Percentiles rank a stretch among this genome's conserved stretches.
Conservation (phyloP, 2,329 filamentous ascomycete genomes). For the Colletotrichum agaves region DNA sequence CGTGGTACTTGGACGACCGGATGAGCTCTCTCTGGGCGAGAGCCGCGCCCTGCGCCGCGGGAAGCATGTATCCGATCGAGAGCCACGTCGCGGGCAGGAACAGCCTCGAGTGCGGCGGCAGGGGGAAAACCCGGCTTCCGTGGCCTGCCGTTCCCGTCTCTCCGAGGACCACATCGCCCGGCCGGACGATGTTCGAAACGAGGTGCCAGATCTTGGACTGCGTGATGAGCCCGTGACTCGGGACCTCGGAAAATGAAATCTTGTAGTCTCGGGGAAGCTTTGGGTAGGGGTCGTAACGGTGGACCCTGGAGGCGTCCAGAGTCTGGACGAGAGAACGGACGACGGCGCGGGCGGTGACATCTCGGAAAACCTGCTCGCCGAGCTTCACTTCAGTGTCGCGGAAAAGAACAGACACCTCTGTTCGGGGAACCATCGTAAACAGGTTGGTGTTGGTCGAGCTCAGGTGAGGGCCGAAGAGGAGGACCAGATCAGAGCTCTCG, state of each 20-base stretch:
- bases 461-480: slow-evolving; percentile 23
- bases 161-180: slow-evolving; percentile 65
- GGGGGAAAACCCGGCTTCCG: slow-evolving; percentile 61
- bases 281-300: slow-evolving; percentile 42
- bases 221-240: slow-evolving; percentile 51
- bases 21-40: slow-evolving; percentile 62
- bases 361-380: slow-evolving; percentile 43
- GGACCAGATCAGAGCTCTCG: slow-evolving; percentile 35
- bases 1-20: slow-evolving; percentile 42
- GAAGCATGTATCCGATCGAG: slow-evolving; percentile 70
- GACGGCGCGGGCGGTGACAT: slow-evolving; percentile 41
- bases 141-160: slow-evolving; percentile 69
- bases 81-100: slow-evolving; percentile 67
- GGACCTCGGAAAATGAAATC: slow-evolving; percentile 35
- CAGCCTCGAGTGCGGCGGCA: slow-evolving; percentile 59
- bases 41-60: slow-evolving; percentile 64
- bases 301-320: slow-evolving; percentile 41
- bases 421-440: slow-evolving; percentile 7
- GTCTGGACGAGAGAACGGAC: slow-evolving; percentile 39
- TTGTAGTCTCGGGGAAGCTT: slow-evolving; percentile 43
- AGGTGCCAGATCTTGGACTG: slow-evolving; percentile 60
- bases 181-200: slow-evolving; percentile 45
- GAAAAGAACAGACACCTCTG: slow-evolving; percentile 40
- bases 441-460: slow-evolving; percentile 18
- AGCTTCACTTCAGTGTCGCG: slow-evolving; percentile 42